Conservation (phyloP, 106 monocot genomes). For the Dendrobium catenatum region DNA sequence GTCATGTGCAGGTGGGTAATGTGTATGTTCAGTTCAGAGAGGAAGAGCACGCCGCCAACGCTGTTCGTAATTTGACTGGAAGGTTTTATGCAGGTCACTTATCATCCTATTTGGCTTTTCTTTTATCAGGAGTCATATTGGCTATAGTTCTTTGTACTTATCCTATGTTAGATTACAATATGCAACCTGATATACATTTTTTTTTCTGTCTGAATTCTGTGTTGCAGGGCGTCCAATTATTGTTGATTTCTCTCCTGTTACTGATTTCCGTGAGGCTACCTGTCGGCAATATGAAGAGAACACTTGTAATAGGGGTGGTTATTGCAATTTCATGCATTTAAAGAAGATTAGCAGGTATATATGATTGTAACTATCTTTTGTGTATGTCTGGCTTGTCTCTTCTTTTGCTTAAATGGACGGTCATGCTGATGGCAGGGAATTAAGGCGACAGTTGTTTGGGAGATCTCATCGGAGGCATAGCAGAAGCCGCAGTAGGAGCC, state of each 20-base stretch:
- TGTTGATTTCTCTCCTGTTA: constrained; percentile 31
- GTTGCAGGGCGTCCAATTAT: constrained; percentile 30
- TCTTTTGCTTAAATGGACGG: neutral
- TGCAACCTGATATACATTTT: neutral
- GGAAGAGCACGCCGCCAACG: constrained; percentile 39
- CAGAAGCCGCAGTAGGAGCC: constrained; percentile 30
- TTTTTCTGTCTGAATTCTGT: neutral
- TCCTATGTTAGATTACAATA: neutral
- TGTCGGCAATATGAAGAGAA: constrained; percentile 31
- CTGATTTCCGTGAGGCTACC: constrained; percentile 35
- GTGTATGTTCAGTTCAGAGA: constrained; percentile 42
- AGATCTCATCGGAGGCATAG: constrained; percentile 15
- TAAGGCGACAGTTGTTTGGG: constrained; percentile 30
- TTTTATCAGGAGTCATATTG: neutral
- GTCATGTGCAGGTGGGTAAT: constrained; percentile 15
- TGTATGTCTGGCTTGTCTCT: neutral
- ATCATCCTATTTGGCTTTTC: constrained; percentile 3
- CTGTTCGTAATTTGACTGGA: constrained; percentile 22
- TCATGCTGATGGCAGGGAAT: constrained; percentile 10
- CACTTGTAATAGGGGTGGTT: constrained; percentile 29
- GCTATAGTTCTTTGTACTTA: neutral
- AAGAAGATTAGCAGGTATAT: constrained; percentile 28
- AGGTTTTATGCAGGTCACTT: constrained; percentile 25
- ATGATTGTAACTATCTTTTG: neutral
- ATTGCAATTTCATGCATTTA: constrained; percentile 38